Base-by-base conservation (phyloP, 495 filamentous ascomycete genomes). In the Talaromyces ruber region DNA sequence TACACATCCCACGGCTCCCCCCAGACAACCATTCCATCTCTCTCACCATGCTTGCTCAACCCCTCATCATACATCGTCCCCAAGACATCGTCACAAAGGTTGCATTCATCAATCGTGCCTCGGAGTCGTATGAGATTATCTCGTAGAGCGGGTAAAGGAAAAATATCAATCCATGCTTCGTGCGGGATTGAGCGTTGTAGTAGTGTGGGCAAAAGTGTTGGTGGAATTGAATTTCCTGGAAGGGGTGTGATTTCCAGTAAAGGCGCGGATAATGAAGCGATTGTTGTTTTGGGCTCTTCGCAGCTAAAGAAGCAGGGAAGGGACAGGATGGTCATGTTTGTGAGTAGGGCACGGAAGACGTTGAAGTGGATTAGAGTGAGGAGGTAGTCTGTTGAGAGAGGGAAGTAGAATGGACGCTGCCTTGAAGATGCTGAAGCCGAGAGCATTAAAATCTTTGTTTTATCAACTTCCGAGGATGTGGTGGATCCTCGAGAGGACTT, bases 271-370 rank as follows among this genome's bases (percentile, higher is more conserved):
- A 12, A 34, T 0, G 32, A 28, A 12, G 63, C 54, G 21, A 63
- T 54, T 34, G 54, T 60, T 0, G 65, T 64, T 0, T 32, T 58
- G 3, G 57, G 54, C 6, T 70, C 66, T 50, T 58, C 2, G 51
- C 58, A 50, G 4, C 51, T 43, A 14, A 60, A 28, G 59, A 72
- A 65, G 54, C 66, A 65, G 30, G 55, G 55, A 3, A 58, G 26
- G 32, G 28, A 34, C 11, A 72, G 64, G 1, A 57, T 60, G 28
- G 52, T 6, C 65, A 70, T 70, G 63, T 66, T 70, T 34, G 47
- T 47, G 24, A 61, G 62, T 32, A 91, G 68, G 64, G 93, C 78
- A 58, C 92, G 91, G 73, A 96, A 94, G 63, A 88, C 63, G 76
- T 95, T 84, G 66, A 77, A 73, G 22, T 64, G 47, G 37, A 72